phyloP scores from a whole-genome alignment of 2,329 filamentous ascomycete genomes.

The Gaeumannomyces tritici region DNA sequence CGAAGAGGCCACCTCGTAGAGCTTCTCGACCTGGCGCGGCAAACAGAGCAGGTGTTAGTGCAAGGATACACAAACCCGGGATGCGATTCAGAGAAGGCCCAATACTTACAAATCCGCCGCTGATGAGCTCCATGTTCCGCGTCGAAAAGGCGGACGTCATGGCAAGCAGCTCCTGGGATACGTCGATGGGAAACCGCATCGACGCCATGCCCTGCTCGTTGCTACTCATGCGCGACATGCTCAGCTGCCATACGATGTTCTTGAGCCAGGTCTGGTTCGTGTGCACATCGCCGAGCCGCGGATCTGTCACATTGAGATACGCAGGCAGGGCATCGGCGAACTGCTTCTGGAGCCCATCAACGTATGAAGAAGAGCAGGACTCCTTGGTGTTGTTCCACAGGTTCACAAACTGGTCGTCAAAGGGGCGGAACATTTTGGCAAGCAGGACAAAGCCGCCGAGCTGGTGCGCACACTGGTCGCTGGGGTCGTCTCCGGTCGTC shows the following conservation, averaged over 20 bases:
- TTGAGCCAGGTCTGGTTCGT: slow-evolving; percentile 58
- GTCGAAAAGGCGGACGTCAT: slow-evolving; percentile 65
- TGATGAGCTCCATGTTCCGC: slow-evolving; percentile 64
- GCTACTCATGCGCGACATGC: slow-evolving; percentile 30
- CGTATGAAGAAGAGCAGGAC: slow-evolving; percentile 46
- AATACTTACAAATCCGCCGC: slow-evolving; percentile 62
- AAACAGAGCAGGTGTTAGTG: background rate
- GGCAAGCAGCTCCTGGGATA: slow-evolving; percentile 52
- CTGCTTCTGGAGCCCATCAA: slow-evolving; percentile 52
- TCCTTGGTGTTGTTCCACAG: slow-evolving; percentile 57
- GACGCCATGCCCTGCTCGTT: slow-evolving; percentile 45
- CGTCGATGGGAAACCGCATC: slow-evolving; percentile 47
- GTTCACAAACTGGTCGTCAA: slow-evolving; percentile 54
- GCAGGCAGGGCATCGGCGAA: slow-evolving; percentile 44
- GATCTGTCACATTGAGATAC: slow-evolving; percentile 40
- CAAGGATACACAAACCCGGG: background rate
- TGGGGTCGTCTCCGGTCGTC: slow-evolving; percentile 49
- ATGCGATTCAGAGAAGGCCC: background rate
- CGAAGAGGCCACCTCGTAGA: slow-evolving; percentile 67
- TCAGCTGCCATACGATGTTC: slow-evolving; percentile 53
- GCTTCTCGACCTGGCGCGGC: slow-evolving; percentile 57
- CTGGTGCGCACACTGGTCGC: slow-evolving; percentile 41
- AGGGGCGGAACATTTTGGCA: slow-evolving; percentile 53
- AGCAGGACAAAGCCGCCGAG: slow-evolving; percentile 49
- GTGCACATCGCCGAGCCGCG: slow-evolving; percentile 43